A percentile compares a stretch with the other conserved stretches of the same genome.
These are phyloP conservation scores for Termitomyces sp. DNA, from an alignment of 1,284 basidiomycete species.

Conservation along the genomic window DNA sequence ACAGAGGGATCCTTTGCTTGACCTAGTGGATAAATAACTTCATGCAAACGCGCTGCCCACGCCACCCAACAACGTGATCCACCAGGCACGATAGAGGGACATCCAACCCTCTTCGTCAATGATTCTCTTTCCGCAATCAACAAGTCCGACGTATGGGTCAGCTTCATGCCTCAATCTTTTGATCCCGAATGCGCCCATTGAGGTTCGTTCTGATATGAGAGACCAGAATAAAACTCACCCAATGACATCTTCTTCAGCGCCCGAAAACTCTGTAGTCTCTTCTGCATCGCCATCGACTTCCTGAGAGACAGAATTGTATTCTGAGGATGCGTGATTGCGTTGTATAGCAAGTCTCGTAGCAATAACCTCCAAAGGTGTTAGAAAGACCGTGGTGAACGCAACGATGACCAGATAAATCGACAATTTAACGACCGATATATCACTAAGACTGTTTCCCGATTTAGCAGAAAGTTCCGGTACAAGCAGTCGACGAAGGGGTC, in stretches of 20 bases:
- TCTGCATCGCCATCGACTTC: slow-evolving; percentile 68
- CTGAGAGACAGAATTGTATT: slow-evolving; percentile 67
- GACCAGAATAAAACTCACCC: slow-evolving; percentile 44
- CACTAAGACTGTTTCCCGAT: slow-evolving; percentile 28
- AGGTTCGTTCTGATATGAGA: neutral
- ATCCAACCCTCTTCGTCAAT: slow-evolving; percentile 79
- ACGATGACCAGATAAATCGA: slow-evolving; percentile 59
- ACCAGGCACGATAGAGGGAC: slow-evolving; percentile 83
- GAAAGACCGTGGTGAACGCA: slow-evolving; percentile 55
- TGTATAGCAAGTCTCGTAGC: slow-evolving; percentile 78
- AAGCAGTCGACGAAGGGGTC: slow-evolving; percentile 60
- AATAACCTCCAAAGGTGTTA: slow-evolving; percentile 83
- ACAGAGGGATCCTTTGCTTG: neutral
- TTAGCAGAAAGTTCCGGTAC: slow-evolving; percentile 46
- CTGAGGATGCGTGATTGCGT: slow-evolving; percentile 71
- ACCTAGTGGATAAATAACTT: slow-evolving; percentile 8
- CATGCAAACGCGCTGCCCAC: slow-evolving; percentile 55
- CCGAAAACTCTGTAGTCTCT: slow-evolving; percentile 64
- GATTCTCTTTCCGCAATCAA: slow-evolving; percentile 77
- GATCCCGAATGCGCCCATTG: slow-evolving; percentile 2
- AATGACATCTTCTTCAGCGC: slow-evolving; percentile 83
- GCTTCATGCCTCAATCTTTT: slow-evolving; percentile 71
- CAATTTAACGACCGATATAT: slow-evolving; percentile 45
- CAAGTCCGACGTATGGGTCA: slow-evolving; percentile 79
- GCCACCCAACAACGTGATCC: slow-evolving; percentile 72